These are phyloP conservation scores for Sporothrix variecibatus DNA, from an alignment of 2,329 filamentous ascomycete species.

Conservation along the genomic window DNA sequence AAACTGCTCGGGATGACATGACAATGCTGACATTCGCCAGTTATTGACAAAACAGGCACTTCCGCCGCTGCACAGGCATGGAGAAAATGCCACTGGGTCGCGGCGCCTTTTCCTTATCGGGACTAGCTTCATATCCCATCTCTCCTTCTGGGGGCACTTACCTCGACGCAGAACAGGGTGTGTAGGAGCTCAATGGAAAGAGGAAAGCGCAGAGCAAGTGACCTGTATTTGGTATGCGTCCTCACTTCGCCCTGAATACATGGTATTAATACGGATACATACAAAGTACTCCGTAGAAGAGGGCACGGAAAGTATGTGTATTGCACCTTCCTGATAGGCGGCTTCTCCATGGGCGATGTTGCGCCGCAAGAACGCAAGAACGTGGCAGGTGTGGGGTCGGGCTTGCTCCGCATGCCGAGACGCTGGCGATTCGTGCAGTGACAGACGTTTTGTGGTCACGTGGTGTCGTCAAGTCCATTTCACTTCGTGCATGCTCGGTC, in stretches of 20 bases:
- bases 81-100: slow-evolving; percentile 1
- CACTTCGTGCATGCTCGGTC: too few species aligned
- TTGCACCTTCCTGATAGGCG: neutral
- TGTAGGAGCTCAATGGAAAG: neutral
- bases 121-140: neutral
- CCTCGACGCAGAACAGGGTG: neutral
- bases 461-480: neutral
- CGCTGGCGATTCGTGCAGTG: neutral
- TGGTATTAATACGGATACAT: too few species aligned
- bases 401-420: neutral
- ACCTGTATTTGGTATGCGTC: too few species aligned
- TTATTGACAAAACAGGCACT: slow-evolving; percentile 23
- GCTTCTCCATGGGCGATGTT: neutral
- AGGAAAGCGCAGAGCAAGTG: neutral
- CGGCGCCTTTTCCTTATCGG: slow-evolving; percentile 7
- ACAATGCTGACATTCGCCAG: slow-evolving; percentile 1
- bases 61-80: slow-evolving; percentile 21
- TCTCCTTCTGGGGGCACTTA: neutral
- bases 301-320: neutral
- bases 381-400: slow-evolving; percentile 18
- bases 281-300: too few species aligned
- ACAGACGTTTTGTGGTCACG: neutral
- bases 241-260: too few species aligned
- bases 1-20: neutral
- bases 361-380: neutral